Base-by-base conservation (phyloP, 2,329 filamentous ascomycete genomes). In the Penicillium thymicola region DNA sequence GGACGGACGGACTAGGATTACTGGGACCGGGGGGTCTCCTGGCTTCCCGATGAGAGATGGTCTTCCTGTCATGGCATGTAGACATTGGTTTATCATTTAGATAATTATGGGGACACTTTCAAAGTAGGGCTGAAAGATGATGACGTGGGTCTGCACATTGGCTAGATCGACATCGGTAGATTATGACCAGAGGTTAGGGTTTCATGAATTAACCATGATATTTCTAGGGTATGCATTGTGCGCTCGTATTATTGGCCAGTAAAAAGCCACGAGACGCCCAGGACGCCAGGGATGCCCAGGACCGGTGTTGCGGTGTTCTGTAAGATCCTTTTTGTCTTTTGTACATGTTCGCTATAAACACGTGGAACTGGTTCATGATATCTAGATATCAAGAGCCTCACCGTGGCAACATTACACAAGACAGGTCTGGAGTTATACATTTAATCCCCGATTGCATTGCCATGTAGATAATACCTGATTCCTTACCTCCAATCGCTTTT, bases 31-130 rank as follows among this genome's bases (percentile, higher is more conserved):
- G 38, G 25, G 18, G 27, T 45, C 51, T 52, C 41, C 55, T 32
- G 44, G 41, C 42, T 44, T 58, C 47, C 46, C 54, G 42, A 55
- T 57, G 51, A 52, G 40, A 57, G 40, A 44, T 40, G 53, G 52
- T 57, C 60, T 51, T 25, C 36, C 28, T 38, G 30, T 45, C 21
- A 45, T 18, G 34, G 13, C 54, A 34, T 51, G 41, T 34, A 41
- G 47, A 27, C 40, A 34, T 38, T 36, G 32, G 52, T 18, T 32
- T 34, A n/a, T 27, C 53, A 40, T 28, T 23, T 46, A 21, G 41
- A 38, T 8, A 41, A 30, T 21, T 52, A 52, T 52, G 42, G 41
- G 14, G 47, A 7, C 14, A 13, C 14, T 34, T n/a, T 11, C 14
- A 37, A 16, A 51, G 14, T 55, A 55, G 54, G 54, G 54, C 54